Conservation (phyloP, 257 asterid genomes). For the Primulina huaijiensis region DNA sequence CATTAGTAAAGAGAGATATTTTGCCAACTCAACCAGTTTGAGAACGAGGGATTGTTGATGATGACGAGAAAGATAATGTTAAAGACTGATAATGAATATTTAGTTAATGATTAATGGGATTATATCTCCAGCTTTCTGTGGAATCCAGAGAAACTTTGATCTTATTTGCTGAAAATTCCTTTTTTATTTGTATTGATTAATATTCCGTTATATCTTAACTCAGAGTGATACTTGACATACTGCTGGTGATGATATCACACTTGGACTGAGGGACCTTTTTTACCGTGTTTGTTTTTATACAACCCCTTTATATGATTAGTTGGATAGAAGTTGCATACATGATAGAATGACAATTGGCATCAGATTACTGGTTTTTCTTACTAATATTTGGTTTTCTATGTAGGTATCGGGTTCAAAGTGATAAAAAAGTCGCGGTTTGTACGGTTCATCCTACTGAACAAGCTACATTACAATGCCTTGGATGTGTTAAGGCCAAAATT, state of each 20-base stretch:
- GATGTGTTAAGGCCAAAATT: constrained; percentile 85
- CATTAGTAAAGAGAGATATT: neutral
- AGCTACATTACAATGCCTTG: constrained; percentile 90
- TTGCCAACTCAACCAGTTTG: neutral
- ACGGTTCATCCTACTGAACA: constrained; percentile 92
- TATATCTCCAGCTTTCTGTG: neutral
- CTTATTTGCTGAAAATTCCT: neutral
- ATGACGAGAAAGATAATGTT: neutral
- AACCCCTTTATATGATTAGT: neutral
- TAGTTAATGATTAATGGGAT: neutral
- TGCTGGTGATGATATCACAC: constrained; percentile 1
- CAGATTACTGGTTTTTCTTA: constrained; percentile 3
- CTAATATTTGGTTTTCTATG: constrained; percentile 22
- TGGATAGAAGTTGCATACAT: neutral
- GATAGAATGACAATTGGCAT: neutral
- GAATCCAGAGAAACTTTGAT: neutral
- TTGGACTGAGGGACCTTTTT: neutral
- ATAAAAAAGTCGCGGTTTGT: constrained; percentile 78
- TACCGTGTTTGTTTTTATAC: neutral
- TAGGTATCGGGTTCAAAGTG: constrained; percentile 98
- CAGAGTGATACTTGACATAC: constrained; percentile 4
- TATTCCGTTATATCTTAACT: constrained; percentile 2
- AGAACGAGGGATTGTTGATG: neutral
- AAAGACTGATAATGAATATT: neutral
- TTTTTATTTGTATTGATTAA: constrained; percentile 9